Evolutionary conservation across 1,284 basidiomycete genomes (phyloP).

Genomic region (Leccinum pallidistipes): DNA sequence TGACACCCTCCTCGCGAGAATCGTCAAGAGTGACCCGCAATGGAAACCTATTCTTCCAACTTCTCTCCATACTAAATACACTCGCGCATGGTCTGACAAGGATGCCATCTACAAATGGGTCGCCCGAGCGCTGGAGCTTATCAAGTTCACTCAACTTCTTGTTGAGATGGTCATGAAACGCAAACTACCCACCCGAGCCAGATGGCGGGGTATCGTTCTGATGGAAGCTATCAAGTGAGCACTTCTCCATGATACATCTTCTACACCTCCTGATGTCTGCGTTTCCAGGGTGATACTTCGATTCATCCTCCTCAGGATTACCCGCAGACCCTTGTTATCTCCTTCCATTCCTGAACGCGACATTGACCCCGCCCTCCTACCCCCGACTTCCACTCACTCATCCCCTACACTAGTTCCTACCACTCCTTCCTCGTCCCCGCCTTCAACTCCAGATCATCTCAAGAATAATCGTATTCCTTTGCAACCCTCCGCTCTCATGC

Average conservation of each 20-base stretch:
- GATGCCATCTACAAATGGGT: slow-evolving; percentile 72
- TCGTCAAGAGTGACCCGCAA: slow-evolving; percentile 61
- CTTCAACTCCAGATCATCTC: slow-evolving; percentile 69
- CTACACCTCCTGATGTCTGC: slow-evolving; percentile 8
- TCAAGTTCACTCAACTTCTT: slow-evolving; percentile 78
- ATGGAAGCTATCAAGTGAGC: slow-evolving; percentile 82
- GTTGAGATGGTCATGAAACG: slow-evolving; percentile 84
- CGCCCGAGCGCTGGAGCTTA: slow-evolving; percentile 69
- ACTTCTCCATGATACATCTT: background rate
- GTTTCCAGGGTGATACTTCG: slow-evolving; percentile 67
- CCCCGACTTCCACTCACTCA: slow-evolving; percentile 52
- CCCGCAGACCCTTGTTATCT: slow-evolving; percentile 70
- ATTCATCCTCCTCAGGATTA: slow-evolving; percentile 67
- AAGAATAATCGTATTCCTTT: slow-evolving; percentile 75
- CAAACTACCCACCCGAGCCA: slow-evolving; percentile 57
- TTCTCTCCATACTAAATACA: slow-evolving; percentile 75
- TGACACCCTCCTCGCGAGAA: slow-evolving; percentile 74
- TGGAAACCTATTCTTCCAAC: slow-evolving; percentile 69
- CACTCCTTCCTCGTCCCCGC: slow-evolving; percentile 50
- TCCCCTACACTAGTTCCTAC: slow-evolving; percentile 60
- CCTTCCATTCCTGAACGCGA: slow-evolving; percentile 85
- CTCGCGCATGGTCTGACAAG: slow-evolving; percentile 77
- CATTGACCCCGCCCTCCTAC: slow-evolving; percentile 71
- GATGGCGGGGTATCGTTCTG: slow-evolving; percentile 73
- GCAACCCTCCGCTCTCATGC: slow-evolving; percentile 49